Percentiles rank a stretch among this genome's conserved stretches.
Evolutionary conservation across 2,329 filamentous ascomycete genomes (phyloP).

Genomic region (Fusarium ramigenum): DNA sequence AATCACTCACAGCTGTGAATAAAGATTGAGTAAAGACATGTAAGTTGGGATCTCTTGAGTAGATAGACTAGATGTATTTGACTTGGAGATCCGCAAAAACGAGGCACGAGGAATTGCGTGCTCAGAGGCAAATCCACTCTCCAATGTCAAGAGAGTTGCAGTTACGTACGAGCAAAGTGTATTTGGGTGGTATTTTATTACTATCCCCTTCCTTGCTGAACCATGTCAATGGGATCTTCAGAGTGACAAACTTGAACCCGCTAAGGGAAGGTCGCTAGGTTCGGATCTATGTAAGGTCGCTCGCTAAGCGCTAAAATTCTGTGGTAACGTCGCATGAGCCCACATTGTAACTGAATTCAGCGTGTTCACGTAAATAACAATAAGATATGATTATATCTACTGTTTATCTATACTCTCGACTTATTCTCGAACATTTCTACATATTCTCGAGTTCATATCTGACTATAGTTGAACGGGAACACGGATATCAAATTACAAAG

Average conservation of each 20-base stretch:
- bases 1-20: too few species aligned
- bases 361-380: not conserved
- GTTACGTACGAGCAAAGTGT: constrained; percentile 22
- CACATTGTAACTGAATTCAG: not conserved
- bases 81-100: constrained; percentile 1
- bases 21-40: not conserved
- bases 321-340: constrained; percentile 14
- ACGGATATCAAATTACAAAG: not conserved
- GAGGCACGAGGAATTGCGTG: constrained; percentile 43
- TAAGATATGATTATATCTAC: too few species aligned
- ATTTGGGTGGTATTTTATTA: not conserved
- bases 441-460: not conserved
- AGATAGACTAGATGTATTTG: not conserved
- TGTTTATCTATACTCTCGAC: too few species aligned
- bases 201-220: not conserved
- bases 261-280: constrained; percentile 22
- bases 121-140: constrained; percentile 38
- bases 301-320: not conserved
- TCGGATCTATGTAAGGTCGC: not conserved
- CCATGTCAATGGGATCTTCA: constrained; percentile 18
- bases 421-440: not conserved
- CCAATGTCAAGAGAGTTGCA: constrained; percentile 6
- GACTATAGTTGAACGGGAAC: not conserved
- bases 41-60: not conserved
- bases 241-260: constrained; percentile 4